Evolutionary conservation across 139 green algal species (phyloP), one percentile per base, ranked within the genome.

Genomic region (Ulvella scutata): DNA sequence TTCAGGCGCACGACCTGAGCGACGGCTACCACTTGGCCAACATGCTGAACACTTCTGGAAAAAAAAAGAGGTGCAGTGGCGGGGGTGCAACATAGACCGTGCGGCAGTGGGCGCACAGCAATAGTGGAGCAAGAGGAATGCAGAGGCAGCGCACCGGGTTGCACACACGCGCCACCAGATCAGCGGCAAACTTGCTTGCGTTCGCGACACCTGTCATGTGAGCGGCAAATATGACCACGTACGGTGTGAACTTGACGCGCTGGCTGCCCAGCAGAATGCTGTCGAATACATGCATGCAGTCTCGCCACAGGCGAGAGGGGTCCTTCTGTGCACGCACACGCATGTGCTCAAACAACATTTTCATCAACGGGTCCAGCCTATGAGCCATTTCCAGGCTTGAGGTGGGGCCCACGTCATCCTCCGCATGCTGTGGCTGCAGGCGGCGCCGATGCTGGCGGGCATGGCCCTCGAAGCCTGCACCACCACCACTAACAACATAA

Each of bases 231-330:
- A 89, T 96, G 1, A 97, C 33, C 31, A 95, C 75, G 79, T 88
- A 96, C 85, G 96, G 92, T 20, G 87, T 91, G 81, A 97, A 97
- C 82, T 97, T 97, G 79, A 85, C 94, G 60, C 90, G 84, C 76
- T 95, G 86, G 3, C 89, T 90, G 43, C 87, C 84, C 17, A 96
- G 86, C 51, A 97, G 80, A 37, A 78, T 85, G 35, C 80, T 77
- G 73, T 95, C 85, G 79, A 97, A 96, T 3, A 80, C 77, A 4
- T 29, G 61, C 59, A 92, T 72, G 73, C 94, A 79, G 23, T 84
- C 83, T 31, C 85, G 74, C 87, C 87, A 96, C 6, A 78, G 75
- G 26, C 44, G 43, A 37, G 51, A 6, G 13, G 9, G n/a, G 51
- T 26, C 51, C 7, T 29, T 3, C 51, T 9, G n/a, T 20, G 73